Evolutionary conservation across 139 green algal species (phyloP), one percentile per base, ranked within the genome.

Genomic region (Micromonas commoda): DNA sequence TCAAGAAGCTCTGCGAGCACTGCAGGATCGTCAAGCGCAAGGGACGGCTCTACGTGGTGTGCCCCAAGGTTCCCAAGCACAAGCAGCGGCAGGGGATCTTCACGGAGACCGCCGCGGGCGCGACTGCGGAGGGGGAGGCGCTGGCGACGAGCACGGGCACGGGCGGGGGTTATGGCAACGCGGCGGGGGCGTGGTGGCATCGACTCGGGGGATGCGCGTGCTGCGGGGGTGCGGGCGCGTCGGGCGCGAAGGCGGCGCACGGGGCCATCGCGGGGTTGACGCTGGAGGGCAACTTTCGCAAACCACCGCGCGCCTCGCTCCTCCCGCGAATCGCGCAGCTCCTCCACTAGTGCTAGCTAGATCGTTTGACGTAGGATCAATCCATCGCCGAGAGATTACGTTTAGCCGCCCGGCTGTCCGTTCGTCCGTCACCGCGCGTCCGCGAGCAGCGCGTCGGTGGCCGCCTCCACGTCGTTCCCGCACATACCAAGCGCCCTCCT

Each of bases 21-120:
- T 92, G 88, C 79, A 78, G 83, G 33, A 80, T 90, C 28, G 88
- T 92, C 3, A 81, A 78, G 60, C 83, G 88, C 1, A 73, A 83
- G 3, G 85, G 87, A 2, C 51, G 82, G 29, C 38, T 92, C 24
- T 92, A 87, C 71, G 85, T 92, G 0, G 63, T 90, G 2, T 92
- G 88, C 79, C 80, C 83, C 24, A 82, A 83, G 2, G 87, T 86
- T 61, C 83, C 78, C 2, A 91, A 91, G 77, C 81, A 85, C 70
- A 85, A 85, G 63, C 81, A 85, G 76, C 37, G 81, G 29, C 81
- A 85, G 39, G 81, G 81, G 4, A 51, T 82, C 23, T n/a, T 54
- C 28, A 79, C 73, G 73, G n/a, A 4, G 73, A 31, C 66, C 21
- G 20, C 5, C 32, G 29, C 66, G 61, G 24, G n/a, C 26, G 24